A percentile compares a stretch with the other conserved stretches of the same genome.
phyloP scores from a whole-genome alignment of 352 stramenopile species.

The Phytophthora aleatoria region DNA sequence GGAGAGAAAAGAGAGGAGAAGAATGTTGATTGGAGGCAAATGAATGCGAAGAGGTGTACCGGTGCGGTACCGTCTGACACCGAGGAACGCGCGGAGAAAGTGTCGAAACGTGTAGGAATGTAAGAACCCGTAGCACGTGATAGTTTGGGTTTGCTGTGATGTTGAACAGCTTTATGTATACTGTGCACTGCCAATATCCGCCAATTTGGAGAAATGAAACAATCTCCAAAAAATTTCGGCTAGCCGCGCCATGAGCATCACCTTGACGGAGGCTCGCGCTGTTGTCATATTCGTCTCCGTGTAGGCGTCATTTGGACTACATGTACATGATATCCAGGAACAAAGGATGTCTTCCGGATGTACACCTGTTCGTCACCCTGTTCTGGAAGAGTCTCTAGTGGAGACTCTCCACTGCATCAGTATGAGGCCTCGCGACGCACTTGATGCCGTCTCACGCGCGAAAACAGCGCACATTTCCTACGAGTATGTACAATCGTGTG shows the following conservation, averaged over 20 bases:
- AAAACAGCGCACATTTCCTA: not conserved
- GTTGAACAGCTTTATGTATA: too few species aligned
- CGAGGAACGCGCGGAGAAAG: not conserved
- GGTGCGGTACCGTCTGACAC: conserved; percentile 1
- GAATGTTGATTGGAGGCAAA: conserved; percentile 5
- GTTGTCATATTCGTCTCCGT: too few species aligned
- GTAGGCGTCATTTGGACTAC: too few species aligned
- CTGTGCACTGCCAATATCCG: too few species aligned
- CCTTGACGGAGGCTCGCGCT: too few species aligned
- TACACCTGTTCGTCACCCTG: not conserved
- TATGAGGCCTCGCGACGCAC: not conserved
- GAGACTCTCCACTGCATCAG: not conserved
- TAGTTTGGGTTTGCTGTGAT: not conserved
- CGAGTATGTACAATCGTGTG: not conserved
- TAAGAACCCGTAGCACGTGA: not conserved
- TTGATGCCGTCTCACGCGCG: not conserved
- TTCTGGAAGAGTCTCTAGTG: not conserved
- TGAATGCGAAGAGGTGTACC: conserved; percentile 1
- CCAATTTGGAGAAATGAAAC: too few species aligned
- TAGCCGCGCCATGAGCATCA: too few species aligned
- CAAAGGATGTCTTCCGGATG: too few species aligned
- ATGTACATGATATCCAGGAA: too few species aligned
- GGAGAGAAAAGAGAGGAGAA: not conserved
- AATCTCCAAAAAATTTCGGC: too few species aligned
- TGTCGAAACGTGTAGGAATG: conserved; percentile 3